Evolutionary conservation across 2,329 filamentous ascomycete genomes (phyloP), one percentile per base, ranked within the genome.

Genomic region (Pleoardoris graminearum): DNA sequence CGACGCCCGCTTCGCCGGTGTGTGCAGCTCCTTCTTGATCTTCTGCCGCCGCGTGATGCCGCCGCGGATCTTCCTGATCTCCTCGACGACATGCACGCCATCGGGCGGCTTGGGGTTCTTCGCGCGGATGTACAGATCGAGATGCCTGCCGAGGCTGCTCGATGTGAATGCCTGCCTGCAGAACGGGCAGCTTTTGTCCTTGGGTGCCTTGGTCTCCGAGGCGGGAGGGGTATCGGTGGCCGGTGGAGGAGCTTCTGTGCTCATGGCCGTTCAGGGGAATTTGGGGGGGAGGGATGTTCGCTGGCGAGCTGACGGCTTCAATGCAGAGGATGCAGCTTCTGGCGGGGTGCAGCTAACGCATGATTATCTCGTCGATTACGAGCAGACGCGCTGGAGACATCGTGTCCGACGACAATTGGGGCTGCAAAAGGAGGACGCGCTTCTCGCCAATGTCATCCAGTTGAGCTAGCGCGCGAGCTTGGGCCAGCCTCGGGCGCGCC

Each of bases 101-200:
- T 97, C 93, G 6, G 88, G 78, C 1, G 87, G 82, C 74, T 92
- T 94, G 1, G 93, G 91, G 72, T 97, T 97, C 77, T 91, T 95
- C 53, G 91, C 88, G 69, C 91, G 92, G 66, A 97, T 92, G 73
- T 95, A 97, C 33, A 96, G 84, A 72, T 97, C 93, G 61, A 97
- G 86, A 75, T 97, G 93, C 39, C 93, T 88, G 44, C 93, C 93
- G 48, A 97, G 84, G 2, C 91, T 96, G 14, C 91, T 96, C 1
- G 92, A 97, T 14, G 93, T 97, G 70, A 97, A 97, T 6, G 88
- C 82, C 73, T 96, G 91, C 41, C 85, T 82, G 73, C 93, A 97
- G 77, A 90, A 97, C 30, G 87, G 89, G 72, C 93, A 97, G 59
- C 81, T 86, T 69, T 90, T 91, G 77, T 97, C 92, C 75, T 97